Evolutionary conservation across 768 basidiomycete species (phyloP), one percentile per base, ranked within the genome.

Genomic region (Naematelia aurantialba): DNA sequence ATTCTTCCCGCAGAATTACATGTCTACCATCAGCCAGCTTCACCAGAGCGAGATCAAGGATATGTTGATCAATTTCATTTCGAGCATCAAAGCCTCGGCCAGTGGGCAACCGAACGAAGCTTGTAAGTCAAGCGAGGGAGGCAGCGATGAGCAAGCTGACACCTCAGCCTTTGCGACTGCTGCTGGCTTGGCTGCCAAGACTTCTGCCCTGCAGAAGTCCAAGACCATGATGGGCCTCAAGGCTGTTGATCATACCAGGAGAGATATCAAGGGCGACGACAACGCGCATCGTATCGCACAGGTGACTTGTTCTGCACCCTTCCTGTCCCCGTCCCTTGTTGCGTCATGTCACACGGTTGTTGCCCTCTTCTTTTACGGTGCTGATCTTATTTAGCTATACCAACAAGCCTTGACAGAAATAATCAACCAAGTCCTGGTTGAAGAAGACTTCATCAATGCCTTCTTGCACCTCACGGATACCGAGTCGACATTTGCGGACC

Each of bases 391-490:
- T 24, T 69, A 96, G 90, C 88, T 86, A 1, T 86, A 93, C 61
- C 81, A 81, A 8, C 81, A 84, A 55, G 82, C 89, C 19, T 78
- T 97, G 10, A 67, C 69, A 24, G 86, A 88, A 52, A 87, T 90
- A 71, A 81, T 96, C 19, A 74, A 74, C 3, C 81, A 85, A 56
- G 82, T 96, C n/a, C 85, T 87, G 60, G 83, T 82, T 11, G 93
- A 98, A 78, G 85, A 88, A 67, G 86, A 86, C 29, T 97, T 96
- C 77, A 85, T 96, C 61, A 83, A 87, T 8, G 89, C 92, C 68
- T 97, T 97, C 77, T 79, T 98, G 49, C 91, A 92, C 72, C 88
- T 96, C 73, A 90, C 91, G 62, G 88, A 93, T 61, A 83, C 85
- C 21, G 85, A 85, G 17, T 82, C 91, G 13, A 96, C 94, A 0